Evolutionary conservation across 75 land plant species (phyloP).

Genomic region (Adiantum capillusveneris): DNA sequence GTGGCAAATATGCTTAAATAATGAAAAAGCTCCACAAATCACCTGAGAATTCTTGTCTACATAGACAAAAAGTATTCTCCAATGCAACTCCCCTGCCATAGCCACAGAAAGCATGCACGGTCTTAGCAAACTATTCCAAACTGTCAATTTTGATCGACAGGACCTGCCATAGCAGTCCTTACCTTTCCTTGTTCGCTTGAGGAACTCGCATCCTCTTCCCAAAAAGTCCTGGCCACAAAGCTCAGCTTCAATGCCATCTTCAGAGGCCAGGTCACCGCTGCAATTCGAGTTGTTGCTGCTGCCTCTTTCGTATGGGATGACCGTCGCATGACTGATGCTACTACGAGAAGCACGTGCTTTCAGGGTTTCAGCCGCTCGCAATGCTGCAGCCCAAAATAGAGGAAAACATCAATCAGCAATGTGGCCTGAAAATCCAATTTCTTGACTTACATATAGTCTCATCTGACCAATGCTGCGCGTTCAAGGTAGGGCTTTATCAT

Average conservation of each 20-base stretch:
- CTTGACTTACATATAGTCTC: too few relatives aligned
- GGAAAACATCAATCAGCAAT: too few relatives aligned
- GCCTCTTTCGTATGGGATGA: conserved; percentile 68
- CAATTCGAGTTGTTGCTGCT: conserved; percentile 12
- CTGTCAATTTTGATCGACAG: neutral
- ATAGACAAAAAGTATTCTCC: conserved; percentile 85
- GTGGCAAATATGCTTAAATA: too few relatives aligned
- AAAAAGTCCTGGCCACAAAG: conserved; percentile 59
- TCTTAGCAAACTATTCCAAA: neutral
- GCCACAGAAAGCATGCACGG: neutral
- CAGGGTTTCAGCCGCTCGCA: conserved; percentile 82
- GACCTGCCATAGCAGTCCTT: neutral
- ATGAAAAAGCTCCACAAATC: neutral
- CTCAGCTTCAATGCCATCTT: conserved; percentile 70
- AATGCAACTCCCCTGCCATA: conserved; percentile 70
- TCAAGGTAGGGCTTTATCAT: too few relatives aligned
- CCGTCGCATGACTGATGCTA: conserved; percentile 76
- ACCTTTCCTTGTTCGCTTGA: conserved; percentile 89
- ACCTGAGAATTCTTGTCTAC: conserved; percentile 69
- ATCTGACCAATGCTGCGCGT: too few relatives aligned
- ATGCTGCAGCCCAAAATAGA: conserved; percentile 24
- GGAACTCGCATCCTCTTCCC: conserved; percentile 67
- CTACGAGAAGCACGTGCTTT: conserved; percentile 80
- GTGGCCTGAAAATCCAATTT: too few relatives aligned
- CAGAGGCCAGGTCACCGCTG: conserved; percentile 58